phyloP scores from a whole-genome alignment of 2,329 filamentous ascomycete genomes.

The Pochonia chlamydosporia region DNA sequence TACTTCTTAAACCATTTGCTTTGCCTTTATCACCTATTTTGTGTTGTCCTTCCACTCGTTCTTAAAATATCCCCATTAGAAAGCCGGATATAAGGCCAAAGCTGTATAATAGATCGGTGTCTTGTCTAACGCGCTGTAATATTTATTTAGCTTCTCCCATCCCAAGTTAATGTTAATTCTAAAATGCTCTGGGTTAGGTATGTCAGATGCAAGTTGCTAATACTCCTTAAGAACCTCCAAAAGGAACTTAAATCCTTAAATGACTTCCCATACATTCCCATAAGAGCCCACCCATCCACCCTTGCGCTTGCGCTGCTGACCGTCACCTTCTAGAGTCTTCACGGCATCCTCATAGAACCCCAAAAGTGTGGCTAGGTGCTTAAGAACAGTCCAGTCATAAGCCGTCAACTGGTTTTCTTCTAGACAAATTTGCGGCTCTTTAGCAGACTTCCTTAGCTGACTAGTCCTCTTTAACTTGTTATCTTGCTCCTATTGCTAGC shows the following conservation, averaged over 20 bases:
- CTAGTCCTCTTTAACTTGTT: slow-evolving; percentile 4
- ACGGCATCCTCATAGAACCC: slow-evolving; percentile 8
- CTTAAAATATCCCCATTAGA: too few species aligned
- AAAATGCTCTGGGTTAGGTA: too few species aligned
- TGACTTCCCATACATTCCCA: slow-evolving; percentile 10
- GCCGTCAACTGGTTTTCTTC: slow-evolving; percentile 7
- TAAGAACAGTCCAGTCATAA: slow-evolving; percentile 9
- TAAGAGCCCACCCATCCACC: slow-evolving; percentile 10
- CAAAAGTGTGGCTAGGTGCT: slow-evolving; percentile 8
- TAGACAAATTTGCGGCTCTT: slow-evolving; percentile 8
- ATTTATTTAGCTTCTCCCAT: too few species aligned
- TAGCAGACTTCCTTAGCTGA: slow-evolving; percentile 2
- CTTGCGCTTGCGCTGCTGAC: slow-evolving; percentile 7
- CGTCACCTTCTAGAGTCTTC: slow-evolving; percentile 11
- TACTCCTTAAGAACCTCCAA: too few species aligned
- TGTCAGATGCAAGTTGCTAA: too few species aligned
- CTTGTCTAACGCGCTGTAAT: too few species aligned
- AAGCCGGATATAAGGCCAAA: too few species aligned
- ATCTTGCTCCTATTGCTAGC: slow-evolving; percentile 1
- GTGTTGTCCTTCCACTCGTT: too few species aligned
- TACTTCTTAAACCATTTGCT: too few species aligned
- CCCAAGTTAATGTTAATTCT: too few species aligned
- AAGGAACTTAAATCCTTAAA: slow-evolving; percentile 7
- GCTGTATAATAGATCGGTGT: too few species aligned
- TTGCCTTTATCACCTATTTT: too few species aligned